A percentile compares a stretch with the other conserved stretches of the same genome.
Conservation (phyloP, 176 grass and related monocot genomes). For the Poa pratensis region DNA sequence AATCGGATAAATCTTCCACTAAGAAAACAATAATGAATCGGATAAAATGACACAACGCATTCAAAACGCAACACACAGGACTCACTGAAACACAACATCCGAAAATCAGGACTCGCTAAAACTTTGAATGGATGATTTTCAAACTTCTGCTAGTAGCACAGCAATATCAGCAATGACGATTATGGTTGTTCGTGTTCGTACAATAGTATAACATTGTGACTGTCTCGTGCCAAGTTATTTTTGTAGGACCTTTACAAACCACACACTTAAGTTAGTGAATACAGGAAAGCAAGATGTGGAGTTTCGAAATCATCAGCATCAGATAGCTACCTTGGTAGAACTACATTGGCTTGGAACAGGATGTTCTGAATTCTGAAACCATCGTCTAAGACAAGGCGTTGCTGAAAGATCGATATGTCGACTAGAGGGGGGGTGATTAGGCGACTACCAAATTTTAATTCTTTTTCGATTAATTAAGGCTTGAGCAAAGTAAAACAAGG, state of each 20-base stretch:
- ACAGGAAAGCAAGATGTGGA: constrained; percentile 31
- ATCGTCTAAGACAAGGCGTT: constrained; percentile 46
- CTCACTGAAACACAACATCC: not conserved
- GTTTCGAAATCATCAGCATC: constrained; percentile 9
- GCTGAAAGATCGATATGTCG: too few relatives aligned
- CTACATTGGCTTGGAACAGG: not conserved
- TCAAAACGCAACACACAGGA: not conserved
- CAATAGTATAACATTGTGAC: not conserved
- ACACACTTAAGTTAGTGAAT: constrained; percentile 18
- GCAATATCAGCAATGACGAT: not conserved
- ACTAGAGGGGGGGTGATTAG: too few relatives aligned
- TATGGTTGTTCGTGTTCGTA: not conserved
- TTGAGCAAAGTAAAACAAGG: too few relatives aligned
- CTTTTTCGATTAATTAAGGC: too few relatives aligned
- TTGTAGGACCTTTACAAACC: constrained; percentile 30
- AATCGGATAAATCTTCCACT: not conserved
- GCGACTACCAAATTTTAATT: too few relatives aligned
- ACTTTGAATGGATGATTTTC: too few relatives aligned
- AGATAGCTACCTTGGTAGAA: constrained; percentile 26
- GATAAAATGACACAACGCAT: not conserved
- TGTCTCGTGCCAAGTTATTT: not conserved
- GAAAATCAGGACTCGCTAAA: too few relatives aligned
- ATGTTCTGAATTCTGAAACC: constrained; percentile 14
- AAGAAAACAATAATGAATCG: not conserved
- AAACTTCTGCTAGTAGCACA: not conserved